Evolutionary conservation across 2,329 filamentous ascomycete species (phyloP).

Genomic region (Exophiala xenobiotica): DNA sequence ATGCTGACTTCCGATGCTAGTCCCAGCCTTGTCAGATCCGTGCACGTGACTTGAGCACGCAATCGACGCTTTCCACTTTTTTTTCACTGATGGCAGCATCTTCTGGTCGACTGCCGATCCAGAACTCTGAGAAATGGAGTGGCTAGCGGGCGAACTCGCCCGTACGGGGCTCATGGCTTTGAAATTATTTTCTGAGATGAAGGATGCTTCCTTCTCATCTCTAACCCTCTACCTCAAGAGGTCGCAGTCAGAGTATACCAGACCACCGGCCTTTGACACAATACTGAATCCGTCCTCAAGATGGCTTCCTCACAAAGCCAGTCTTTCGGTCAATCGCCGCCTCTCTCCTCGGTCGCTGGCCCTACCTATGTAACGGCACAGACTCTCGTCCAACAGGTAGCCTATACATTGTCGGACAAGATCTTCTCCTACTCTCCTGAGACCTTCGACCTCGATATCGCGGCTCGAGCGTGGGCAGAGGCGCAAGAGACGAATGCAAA

Average conservation of each 20-base stretch:
- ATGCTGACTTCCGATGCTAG: background rate
- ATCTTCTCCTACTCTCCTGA: constrained; percentile 96
- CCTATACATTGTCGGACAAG: constrained; percentile 93
- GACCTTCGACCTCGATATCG: constrained; percentile 84
- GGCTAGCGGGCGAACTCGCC: constrained; percentile 15
- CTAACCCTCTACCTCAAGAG: constrained; percentile 2
- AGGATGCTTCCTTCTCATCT: constrained; percentile 9
- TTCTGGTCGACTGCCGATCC: background rate
- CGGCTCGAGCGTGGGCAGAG: constrained; percentile 73
- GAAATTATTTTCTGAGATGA: constrained; percentile 8
- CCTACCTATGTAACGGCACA: constrained; percentile 93
- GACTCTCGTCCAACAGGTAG: constrained; percentile 90
- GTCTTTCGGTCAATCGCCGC: constrained; percentile 53
- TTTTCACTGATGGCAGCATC: background rate
- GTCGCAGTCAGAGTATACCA: constrained; percentile 36
- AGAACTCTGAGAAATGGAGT: constrained; percentile 1
- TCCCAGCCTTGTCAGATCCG: background rate
- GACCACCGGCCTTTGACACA: constrained; percentile 32
- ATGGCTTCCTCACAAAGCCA: constrained; percentile 33
- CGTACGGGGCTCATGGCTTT: constrained; percentile 5
- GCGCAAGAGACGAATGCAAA: constrained; percentile 74
- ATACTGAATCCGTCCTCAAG: constrained; percentile 28
- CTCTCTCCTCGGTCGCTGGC: constrained; percentile 66
- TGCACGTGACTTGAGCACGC: background rate
- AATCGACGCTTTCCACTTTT: constrained; percentile 2